phyloP scores from a whole-genome alignment of 108 stramenopile genomes.

The Nannochloropsis salina region DNA sequence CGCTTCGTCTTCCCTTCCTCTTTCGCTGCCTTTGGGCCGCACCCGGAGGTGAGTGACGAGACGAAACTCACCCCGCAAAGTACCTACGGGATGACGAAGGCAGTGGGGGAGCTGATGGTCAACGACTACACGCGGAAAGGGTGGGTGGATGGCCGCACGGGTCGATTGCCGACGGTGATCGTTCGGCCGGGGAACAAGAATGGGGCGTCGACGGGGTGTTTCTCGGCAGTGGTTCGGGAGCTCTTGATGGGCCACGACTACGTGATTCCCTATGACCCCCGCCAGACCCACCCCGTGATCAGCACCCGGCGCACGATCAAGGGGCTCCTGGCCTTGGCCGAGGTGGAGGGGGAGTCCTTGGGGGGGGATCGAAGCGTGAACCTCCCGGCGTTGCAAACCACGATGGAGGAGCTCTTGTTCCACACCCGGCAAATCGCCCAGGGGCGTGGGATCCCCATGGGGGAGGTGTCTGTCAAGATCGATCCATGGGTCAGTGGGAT shows the following conservation, averaged over 20 bases:
- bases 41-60: conserved; percentile 26
- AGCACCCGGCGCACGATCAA: not conserved
- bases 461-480: not conserved
- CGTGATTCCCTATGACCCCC: not conserved
- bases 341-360: not conserved
- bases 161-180: conserved; percentile 39
- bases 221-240: conserved; percentile 37
- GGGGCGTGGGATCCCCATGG: not conserved
- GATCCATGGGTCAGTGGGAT: not conserved
- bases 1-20: conserved; percentile 44
- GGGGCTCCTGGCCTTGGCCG: not conserved
- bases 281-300: conserved; percentile 4
- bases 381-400: not conserved
- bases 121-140: conserved; percentile 45
- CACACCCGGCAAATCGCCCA: not conserved
- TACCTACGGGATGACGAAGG: conserved; percentile 46
- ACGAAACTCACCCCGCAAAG: conserved; percentile 37
- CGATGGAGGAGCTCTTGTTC: not conserved
- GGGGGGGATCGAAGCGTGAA: not conserved
- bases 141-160: conserved; percentile 39
- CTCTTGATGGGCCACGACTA: conserved; percentile 24
- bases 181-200: conserved; percentile 37
- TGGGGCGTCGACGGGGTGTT: conserved; percentile 43
- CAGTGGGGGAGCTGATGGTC: conserved; percentile 36
- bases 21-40: conserved; percentile 42